These are phyloP conservation scores for Chamaecrista fasciculata DNA, from an alignment of 306 rosid species.

Conservation along the genomic window DNA sequence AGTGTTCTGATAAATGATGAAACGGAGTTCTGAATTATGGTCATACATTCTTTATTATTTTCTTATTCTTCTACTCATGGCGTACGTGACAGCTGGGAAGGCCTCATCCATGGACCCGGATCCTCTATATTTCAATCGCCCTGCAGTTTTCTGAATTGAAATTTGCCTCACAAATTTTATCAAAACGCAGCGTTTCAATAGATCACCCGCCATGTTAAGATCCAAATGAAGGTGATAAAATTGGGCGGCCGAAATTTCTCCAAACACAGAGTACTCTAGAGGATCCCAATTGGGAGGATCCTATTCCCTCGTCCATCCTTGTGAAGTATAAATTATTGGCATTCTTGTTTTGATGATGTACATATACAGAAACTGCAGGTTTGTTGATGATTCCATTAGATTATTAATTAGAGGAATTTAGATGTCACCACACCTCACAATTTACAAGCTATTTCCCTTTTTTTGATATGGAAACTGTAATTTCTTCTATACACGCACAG, in stretches of 20 bases:
- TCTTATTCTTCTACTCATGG: constrained; percentile 2
- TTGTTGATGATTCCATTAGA: not conserved
- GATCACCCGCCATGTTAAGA: no score
- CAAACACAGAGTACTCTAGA: no score
- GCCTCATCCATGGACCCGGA: no score
- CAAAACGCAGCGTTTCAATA: no score
- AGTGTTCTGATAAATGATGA: constrained; percentile 19
- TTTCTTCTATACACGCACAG: not conserved
- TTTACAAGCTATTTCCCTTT: not conserved
- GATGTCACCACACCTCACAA: not conserved
- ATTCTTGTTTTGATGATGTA: constrained; percentile 33
- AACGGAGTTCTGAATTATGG: constrained; percentile 1
- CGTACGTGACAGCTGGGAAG: not conserved
- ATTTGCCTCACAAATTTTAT: no score
- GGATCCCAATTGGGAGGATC: no score
- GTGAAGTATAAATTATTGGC: constrained; percentile 22
- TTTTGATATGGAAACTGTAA: not conserved
- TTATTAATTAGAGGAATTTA: not conserved
- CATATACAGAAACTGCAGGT: constrained; percentile 23
- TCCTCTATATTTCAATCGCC: no score
- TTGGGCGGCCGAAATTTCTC: no score
- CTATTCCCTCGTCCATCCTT: constrained; percentile 26
- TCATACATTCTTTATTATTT: not conserved
- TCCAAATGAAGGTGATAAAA: no score
- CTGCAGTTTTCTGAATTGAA: no score